Evolutionary conservation across 768 basidiomycete genomes (phyloP), one percentile per base, ranked within the genome.

Genomic region (Pisolithus tinctorius): DNA sequence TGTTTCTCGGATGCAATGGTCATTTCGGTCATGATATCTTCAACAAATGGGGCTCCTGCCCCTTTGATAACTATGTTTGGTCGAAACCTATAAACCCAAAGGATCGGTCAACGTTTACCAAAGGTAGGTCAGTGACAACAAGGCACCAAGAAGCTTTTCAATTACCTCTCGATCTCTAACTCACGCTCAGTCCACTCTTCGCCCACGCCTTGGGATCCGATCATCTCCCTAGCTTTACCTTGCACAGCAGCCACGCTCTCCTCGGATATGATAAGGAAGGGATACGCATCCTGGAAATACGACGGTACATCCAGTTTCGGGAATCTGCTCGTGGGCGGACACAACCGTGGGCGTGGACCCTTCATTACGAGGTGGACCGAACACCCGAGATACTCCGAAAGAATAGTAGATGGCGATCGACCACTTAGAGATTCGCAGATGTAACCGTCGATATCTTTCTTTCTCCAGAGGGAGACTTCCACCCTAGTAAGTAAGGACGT

Each of bases 31-130:
- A 85, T 81, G 36, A 71, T 63, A 57, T 91, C 88, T 63, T 91
- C 88, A 9, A 79, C 76, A 62, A 87, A 91, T 4, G 87, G 78
- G 4, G 74, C 75, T 2, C 78, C 83, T 1, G 73, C 70, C 16
- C 88, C 88, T 49, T 69, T 69, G 57, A 89, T 63, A 6, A 89
- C 76, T 47, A 91, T 81, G 60, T 90, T 91, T 0, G 88, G 87
- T 46, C 88, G 71, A 70, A 88, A 91, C 59, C 87, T 88, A 57
- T 20, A 17, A 10, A 39, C 49, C 37, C 42, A 43, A 38, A 48
- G 40, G 30, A 41, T 34, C 13, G 49, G 48, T 51, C 55, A 46
- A 51, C 44, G 30, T 47, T 31, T 42, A 27, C 37, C 48, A 46
- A 29, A 26, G 42, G 17, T 10, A 38, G 37, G 34, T 26, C 5